A percentile compares a stretch with the other conserved stretches of the same genome.
phyloP scores from a whole-genome alignment of 2,329 filamentous ascomycete species.

The Diaporthe humulicola region DNA sequence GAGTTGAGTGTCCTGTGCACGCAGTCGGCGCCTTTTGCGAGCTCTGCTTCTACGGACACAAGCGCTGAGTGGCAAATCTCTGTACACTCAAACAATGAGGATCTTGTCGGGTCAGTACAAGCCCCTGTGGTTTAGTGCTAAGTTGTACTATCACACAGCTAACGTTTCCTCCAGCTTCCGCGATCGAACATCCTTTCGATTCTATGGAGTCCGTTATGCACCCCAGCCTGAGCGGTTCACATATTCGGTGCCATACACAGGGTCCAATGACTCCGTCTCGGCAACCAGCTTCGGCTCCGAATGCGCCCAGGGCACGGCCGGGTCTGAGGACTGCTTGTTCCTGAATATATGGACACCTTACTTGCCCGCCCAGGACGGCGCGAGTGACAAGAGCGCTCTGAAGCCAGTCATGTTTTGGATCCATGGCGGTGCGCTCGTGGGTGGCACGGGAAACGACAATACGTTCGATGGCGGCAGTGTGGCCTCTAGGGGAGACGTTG shows the following conservation, averaged over 20 bases:
- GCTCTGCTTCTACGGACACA: conserved; percentile 48
- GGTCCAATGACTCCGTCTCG: conserved; percentile 48
- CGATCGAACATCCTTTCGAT: conserved; percentile 63
- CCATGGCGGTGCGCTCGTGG: conserved; percentile 68
- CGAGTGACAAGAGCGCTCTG: conserved; percentile 42
- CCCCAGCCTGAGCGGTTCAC: conserved; percentile 58
- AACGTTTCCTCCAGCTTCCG: conserved; percentile 51
- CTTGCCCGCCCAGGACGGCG: conserved; percentile 49
- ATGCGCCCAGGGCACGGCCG: conserved; percentile 55
- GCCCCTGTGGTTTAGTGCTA: no score
- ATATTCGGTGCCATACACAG: conserved; percentile 56
- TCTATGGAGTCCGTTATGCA: conserved; percentile 63
- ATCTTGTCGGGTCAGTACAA: conserved; percentile 50
- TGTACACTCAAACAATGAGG: conserved; percentile 54
- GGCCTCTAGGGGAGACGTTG: conserved; percentile 69
- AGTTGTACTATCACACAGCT: neutral
- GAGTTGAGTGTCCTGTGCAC: conserved; percentile 56
- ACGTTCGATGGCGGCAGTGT: conserved; percentile 67
- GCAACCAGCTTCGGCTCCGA: conserved; percentile 53
- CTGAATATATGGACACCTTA: conserved; percentile 61
- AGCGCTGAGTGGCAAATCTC: conserved; percentile 53
- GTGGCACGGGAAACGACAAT: conserved; percentile 56
- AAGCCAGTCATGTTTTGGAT: conserved; percentile 55
- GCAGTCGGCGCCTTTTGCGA: conserved; percentile 58
- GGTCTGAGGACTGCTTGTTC: conserved; percentile 61